phyloP scores from a whole-genome alignment of 2,329 filamentous ascomycete species.

The Xylaria sp. region DNA sequence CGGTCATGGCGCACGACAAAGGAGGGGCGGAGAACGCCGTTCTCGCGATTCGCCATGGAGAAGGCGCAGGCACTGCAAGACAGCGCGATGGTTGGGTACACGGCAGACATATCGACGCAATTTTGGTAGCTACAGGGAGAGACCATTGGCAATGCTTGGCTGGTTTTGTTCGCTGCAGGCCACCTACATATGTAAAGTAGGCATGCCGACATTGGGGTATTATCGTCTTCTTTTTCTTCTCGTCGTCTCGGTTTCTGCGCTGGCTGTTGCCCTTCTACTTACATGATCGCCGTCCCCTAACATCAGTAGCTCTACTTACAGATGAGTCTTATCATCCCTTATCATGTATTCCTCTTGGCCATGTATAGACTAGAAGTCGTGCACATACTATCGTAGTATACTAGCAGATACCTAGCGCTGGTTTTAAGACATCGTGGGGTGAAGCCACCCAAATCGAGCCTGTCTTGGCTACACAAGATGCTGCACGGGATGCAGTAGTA shows the following conservation, averaged over 20 bases:
- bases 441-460: slow-evolving; percentile 27
- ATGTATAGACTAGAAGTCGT: slow-evolving; percentile 1
- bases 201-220: slow-evolving; percentile 11
- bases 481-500: slow-evolving; percentile 31
- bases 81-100: slow-evolving; percentile 13
- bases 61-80: slow-evolving; percentile 2
- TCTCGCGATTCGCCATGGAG: slow-evolving; percentile 25
- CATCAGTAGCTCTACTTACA: not conserved
- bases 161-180: slow-evolving; percentile 18
- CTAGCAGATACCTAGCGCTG: not conserved
- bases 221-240: not conserved
- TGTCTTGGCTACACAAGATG: slow-evolving; percentile 29
- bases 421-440: slow-evolving; percentile 23
- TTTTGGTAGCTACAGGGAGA: not conserved
- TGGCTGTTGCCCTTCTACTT: not conserved
- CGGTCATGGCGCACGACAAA: slow-evolving; percentile 8
- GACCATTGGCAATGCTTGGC: slow-evolving; percentile 20
- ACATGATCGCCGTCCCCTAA: not conserved
- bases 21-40: slow-evolving; percentile 28
- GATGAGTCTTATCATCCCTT: not conserved
- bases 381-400: not conserved
- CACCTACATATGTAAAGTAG: not conserved
- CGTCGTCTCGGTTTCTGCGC: not conserved
- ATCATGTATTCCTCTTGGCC: slow-evolving; percentile 6
- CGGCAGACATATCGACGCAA: slow-evolving; percentile 19